A percentile compares a stretch with the other conserved stretches of the same genome.
Evolutionary conservation across 352 stramenopile genomes (phyloP).

Genomic region (Pythium phragmiticola): DNA sequence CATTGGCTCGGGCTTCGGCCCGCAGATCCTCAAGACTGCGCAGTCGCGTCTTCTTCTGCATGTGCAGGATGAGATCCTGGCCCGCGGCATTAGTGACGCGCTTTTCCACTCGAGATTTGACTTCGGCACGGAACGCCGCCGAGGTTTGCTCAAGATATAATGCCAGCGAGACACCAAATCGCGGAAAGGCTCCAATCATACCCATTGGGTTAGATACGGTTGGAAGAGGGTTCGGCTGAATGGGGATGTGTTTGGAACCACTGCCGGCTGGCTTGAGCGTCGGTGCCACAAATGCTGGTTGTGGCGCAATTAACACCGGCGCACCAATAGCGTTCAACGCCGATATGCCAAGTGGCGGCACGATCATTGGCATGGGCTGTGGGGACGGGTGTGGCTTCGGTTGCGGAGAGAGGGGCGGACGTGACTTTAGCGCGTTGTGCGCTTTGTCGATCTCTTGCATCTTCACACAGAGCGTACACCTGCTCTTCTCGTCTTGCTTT

Average conservation of each 20-base stretch:
- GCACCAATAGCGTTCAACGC: constrained; percentile 9
- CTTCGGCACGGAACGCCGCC: constrained; percentile 57
- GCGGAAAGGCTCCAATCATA: constrained; percentile 51
- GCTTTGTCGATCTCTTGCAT: constrained; percentile 67
- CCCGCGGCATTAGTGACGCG: constrained; percentile 65
- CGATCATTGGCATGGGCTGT: constrained; percentile 15
- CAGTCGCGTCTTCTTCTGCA: constrained; percentile 83
- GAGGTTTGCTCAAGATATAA: constrained; percentile 78
- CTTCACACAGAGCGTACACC: constrained; percentile 59
- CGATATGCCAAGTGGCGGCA: constrained; percentile 6
- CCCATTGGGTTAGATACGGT: constrained; percentile 70
- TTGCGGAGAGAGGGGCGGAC: constrained; percentile 25
- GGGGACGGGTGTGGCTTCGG: constrained; percentile 15
- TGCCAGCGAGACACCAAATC: constrained; percentile 63
- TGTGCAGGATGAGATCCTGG: constrained; percentile 76
- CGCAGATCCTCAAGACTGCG: constrained; percentile 68
- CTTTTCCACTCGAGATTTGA: constrained; percentile 77
- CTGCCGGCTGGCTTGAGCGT: constrained; percentile 9
- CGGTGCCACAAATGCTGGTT: constrained; percentile 21
- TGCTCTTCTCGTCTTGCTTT: constrained; percentile 39
- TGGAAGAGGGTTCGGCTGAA: constrained; percentile 77
- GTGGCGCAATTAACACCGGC: constrained; percentile 24
- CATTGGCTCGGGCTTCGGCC: constrained; percentile 55
- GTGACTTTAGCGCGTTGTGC: constrained; percentile 46
- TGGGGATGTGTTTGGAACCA: constrained; percentile 55